These are phyloP conservation scores for Ganoderma meredithae DNA, from an alignment of 1,284 basidiomycete genomes.

Conservation along the genomic window DNA sequence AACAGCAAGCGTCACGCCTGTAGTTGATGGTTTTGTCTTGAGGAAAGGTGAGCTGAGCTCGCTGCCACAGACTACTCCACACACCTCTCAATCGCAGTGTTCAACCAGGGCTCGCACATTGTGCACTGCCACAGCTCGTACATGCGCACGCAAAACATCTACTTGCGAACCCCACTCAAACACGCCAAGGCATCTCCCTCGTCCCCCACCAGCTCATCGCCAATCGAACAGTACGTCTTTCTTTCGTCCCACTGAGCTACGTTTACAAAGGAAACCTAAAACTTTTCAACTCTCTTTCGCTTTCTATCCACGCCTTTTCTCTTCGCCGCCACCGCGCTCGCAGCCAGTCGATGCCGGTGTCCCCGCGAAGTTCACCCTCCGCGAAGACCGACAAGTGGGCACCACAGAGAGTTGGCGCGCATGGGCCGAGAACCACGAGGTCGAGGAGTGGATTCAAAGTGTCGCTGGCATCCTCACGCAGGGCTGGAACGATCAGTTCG, in stretches of 20 bases:
- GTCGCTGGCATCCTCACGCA: slow-evolving; percentile 86
- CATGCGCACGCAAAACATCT: slow-evolving; percentile 76
- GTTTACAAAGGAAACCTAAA: not conserved
- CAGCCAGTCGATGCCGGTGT: slow-evolving; percentile 70
- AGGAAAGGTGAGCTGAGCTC: slow-evolving; percentile 76
- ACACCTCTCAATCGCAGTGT: slow-evolving; percentile 44
- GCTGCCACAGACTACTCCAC: slow-evolving; percentile 55
- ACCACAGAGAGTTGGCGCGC: slow-evolving; percentile 83
- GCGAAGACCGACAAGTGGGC: slow-evolving; percentile 76
- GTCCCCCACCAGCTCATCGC: slow-evolving; percentile 90
- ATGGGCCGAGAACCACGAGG: slow-evolving; percentile 87
- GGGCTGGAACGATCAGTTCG: slow-evolving; percentile 89
- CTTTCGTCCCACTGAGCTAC: not conserved
- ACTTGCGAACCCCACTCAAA: slow-evolving; percentile 55
- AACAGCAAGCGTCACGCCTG: slow-evolving; percentile 90
- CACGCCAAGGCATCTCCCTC: slow-evolving; percentile 67
- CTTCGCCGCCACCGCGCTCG: not conserved
- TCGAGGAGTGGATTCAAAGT: slow-evolving; percentile 95
- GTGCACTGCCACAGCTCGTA: slow-evolving; percentile 79
- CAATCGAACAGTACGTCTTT: slow-evolving; percentile 64
- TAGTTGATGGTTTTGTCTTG: slow-evolving; percentile 97
- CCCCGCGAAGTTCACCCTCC: slow-evolving; percentile 70
- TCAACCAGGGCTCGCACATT: slow-evolving; percentile 69
- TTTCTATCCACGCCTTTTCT: not conserved
- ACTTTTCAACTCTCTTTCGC: not conserved